Evolutionary conservation across 257 asterid species (phyloP), one percentile per base, ranked within the genome.

Genomic region (Linaria vulgaris): DNA sequence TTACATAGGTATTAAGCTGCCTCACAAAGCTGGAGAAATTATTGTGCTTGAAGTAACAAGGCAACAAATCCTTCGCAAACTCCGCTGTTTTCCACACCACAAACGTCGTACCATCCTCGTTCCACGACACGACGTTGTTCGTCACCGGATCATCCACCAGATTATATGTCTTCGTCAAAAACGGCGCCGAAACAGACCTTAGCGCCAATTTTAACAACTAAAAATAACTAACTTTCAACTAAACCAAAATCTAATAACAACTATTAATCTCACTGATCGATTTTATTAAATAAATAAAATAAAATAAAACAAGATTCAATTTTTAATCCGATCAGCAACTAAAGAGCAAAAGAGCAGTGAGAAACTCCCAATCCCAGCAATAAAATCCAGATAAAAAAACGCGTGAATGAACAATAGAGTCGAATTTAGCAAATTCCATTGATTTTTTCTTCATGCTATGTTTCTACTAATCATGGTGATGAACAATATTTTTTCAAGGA

Each of bases 81-180:
- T 90, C 97, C n/a, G 96, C 96, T 0, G 88, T 90, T 69, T 90
- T 87, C 96, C 96, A 90, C 7, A 90, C 96, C 7, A 90, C 85
- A 52, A 90, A 90, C 48, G 97, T 59, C 20, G 87, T 69, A 10
- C 97, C 97, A 16, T 31, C 76, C 58, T 77, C 88, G 67, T 84
- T 90, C 97, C 97, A 90, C 15, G 95, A 85, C 46, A 90, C 67
- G 20, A 87, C 85, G 48, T 85, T 96, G 78, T 87, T 80, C 2
- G 77, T 75, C 0, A 6, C 39, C 74, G 71, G 85, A 77, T 90
- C 97, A 67, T 85, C 90, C 75, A 90, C 97, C 81, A 90, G 41
- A 71, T 82, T 71, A 64, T 80, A 90, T 27, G 97, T 90, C 77
- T 90, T 90, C 73, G 80, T 79, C 76, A 90, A 38, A 68, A 90